These are phyloP conservation scores for Russula sp. DNA, from an alignment of 768 basidiomycete species.

Conservation along the genomic window DNA sequence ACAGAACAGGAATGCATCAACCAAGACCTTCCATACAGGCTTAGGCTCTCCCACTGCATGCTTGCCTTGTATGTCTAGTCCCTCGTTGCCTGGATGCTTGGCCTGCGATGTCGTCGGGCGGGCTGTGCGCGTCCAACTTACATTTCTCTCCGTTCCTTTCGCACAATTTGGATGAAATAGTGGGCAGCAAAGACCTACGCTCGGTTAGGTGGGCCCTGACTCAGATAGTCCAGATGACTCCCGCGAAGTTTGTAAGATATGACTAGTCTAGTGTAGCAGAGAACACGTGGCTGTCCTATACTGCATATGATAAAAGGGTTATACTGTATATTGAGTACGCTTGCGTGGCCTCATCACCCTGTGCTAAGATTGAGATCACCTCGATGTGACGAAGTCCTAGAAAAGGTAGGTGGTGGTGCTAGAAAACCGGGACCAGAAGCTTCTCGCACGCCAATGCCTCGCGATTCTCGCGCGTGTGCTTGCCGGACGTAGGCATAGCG, in stretches of 20 bases:
- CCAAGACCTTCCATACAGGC: no score
- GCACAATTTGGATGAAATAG: neutral
- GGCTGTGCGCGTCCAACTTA: neutral
- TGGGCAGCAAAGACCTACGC: neutral
- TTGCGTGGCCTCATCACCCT: neutral
- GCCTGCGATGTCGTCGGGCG: neutral
- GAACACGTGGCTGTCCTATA: neutral
- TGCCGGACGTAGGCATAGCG: conserved; percentile 83
- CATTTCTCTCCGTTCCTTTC: neutral
- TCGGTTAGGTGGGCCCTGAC: neutral
- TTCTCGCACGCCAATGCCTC: conserved; percentile 10
- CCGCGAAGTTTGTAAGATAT: neutral
- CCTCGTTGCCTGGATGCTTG: neutral
- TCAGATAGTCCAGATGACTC: neutral
- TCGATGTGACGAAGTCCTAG: conserved; percentile 14
- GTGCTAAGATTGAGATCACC: conserved; percentile 14
- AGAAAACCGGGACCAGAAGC: neutral
- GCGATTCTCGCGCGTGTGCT: conserved; percentile 57
- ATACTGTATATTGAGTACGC: neutral
- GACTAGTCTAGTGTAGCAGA: neutral
- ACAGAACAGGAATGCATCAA: no score
- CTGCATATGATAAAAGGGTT: neutral
- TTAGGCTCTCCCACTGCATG: neutral
- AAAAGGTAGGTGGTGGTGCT: conserved; percentile 17
- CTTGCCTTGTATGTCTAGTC: neutral